Conservation (phyloP, 2,329 filamentous ascomycete species). For the Hymenoscyphus linearis region DNA sequence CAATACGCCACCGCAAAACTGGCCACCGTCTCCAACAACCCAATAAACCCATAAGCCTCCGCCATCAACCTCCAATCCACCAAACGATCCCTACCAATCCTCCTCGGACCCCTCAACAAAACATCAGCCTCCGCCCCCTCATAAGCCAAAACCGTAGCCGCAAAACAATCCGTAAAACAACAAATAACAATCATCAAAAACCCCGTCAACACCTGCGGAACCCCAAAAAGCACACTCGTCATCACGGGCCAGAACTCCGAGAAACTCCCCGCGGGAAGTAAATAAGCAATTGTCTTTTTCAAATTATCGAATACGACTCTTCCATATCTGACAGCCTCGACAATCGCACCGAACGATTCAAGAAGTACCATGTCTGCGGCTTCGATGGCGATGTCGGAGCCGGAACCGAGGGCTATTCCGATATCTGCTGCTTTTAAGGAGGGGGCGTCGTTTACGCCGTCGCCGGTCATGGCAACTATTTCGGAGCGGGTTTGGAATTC, state of each 20-base stretch:
- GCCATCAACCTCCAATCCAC: slow-evolving; percentile 69
- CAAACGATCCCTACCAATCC: slow-evolving; percentile 63
- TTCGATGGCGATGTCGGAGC: slow-evolving; percentile 60
- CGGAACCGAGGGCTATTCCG: slow-evolving; percentile 55
- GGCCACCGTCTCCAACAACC: slow-evolving; percentile 53
- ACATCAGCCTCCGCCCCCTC: slow-evolving; percentile 74
- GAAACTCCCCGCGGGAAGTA: slow-evolving; percentile 53
- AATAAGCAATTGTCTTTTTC: slow-evolving; percentile 51
- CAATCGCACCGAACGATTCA: slow-evolving; percentile 49
- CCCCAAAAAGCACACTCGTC: slow-evolving; percentile 56
- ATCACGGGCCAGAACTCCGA: slow-evolving; percentile 59
- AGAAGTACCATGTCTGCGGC: slow-evolving; percentile 51
- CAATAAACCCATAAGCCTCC: slow-evolving; percentile 68
- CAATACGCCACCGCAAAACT: slow-evolving; percentile 63
- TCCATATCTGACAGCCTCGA: slow-evolving; percentile 47
- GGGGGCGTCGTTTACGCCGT: slow-evolving; percentile 47
- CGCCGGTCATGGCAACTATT: slow-evolving; percentile 39
- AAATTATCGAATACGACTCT: slow-evolving; percentile 50
- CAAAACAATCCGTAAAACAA: slow-evolving; percentile 73
- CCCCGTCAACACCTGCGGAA: slow-evolving; percentile 54
- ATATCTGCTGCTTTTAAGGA: slow-evolving; percentile 47
- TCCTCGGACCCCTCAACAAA: slow-evolving; percentile 61
- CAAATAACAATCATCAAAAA: slow-evolving; percentile 47
- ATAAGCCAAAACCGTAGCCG: slow-evolving; percentile 68
- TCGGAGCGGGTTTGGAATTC: slow-evolving; percentile 60